Percentiles rank a stretch among this genome's conserved stretches.
Conservation (phyloP, 495 filamentous ascomycete genomes). For the Gamarada debralockiae region DNA sequence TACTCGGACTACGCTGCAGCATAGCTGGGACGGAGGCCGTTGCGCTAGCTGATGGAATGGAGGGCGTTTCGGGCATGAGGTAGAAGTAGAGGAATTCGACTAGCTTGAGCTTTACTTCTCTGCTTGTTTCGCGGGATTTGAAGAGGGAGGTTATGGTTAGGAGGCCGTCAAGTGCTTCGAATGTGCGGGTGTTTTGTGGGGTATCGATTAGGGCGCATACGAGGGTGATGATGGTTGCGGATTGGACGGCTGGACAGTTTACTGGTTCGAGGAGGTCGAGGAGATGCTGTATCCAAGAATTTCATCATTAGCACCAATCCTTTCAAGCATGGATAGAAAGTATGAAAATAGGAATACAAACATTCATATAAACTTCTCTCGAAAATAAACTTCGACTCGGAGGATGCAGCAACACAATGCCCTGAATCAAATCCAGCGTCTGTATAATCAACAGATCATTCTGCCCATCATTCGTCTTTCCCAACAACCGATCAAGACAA, state of each 20-base stretch:
- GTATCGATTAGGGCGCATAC: constrained; percentile 82
- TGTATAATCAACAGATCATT: constrained; percentile 88
- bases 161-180: constrained; percentile 89
- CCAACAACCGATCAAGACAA: constrained; percentile 84
- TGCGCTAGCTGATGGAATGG: constrained; percentile 39
- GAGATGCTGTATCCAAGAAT: constrained; percentile 65
- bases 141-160: constrained; percentile 92
- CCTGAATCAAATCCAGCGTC: constrained; percentile 86
- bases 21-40: constrained; percentile 34
- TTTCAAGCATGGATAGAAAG: neutral
- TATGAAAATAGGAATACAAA: constrained; percentile 28
- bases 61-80: constrained; percentile 84
- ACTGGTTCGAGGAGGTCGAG: constrained; percentile 92
- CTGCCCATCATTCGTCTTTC: constrained; percentile 71
- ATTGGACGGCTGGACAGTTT: constrained; percentile 89
- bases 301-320: neutral
- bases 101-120: constrained; percentile 87
- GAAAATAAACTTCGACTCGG: constrained; percentile 84
- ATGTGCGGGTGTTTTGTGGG: constrained; percentile 82
- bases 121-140: constrained; percentile 73
- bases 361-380: constrained; percentile 92
- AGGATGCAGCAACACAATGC: constrained; percentile 87
- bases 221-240: constrained; percentile 79
- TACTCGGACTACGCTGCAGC: constrained; percentile 69
- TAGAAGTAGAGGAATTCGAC: constrained; percentile 96